Evolutionary conservation across 2,329 filamentous ascomycete genomes (phyloP).

Genomic region (Sphaerostilbella broomeana): DNA sequence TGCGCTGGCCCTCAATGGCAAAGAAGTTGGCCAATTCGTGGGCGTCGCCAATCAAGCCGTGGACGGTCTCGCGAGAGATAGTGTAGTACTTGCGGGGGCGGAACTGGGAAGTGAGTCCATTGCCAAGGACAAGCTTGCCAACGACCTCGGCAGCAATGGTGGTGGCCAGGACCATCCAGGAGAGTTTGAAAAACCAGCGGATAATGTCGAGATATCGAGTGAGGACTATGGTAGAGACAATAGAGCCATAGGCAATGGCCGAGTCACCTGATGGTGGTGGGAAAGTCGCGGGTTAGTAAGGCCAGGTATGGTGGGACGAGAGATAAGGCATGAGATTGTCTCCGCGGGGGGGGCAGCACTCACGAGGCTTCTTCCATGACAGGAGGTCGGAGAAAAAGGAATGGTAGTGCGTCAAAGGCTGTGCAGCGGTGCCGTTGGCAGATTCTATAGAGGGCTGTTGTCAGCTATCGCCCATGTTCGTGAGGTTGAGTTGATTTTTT

Average conservation of each 20-base stretch:
- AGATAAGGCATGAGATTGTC: not conserved
- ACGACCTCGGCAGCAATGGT: constrained; percentile 55
- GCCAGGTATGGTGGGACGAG: not conserved
- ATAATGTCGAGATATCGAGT: constrained; percentile 60
- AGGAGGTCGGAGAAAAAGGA: constrained; percentile 64
- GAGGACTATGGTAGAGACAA: constrained; percentile 54
- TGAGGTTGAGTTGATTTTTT: too few relatives aligned
- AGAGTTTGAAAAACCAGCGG: constrained; percentile 59
- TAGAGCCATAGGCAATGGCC: constrained; percentile 54
- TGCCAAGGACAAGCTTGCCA: constrained; percentile 55
- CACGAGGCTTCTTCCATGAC: constrained; percentile 63
- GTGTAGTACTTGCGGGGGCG: constrained; percentile 63
- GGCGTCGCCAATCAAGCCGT: constrained; percentile 54
- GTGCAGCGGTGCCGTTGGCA: constrained; percentile 45
- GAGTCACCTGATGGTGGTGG: constrained; percentile 47
- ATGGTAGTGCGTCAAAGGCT: constrained; percentile 62
- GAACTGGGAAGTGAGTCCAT: constrained; percentile 57
- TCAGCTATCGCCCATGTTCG: too few relatives aligned
- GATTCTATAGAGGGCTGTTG: constrained; percentile 51
- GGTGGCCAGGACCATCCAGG: constrained; percentile 54
- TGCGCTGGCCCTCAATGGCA: constrained; percentile 61
- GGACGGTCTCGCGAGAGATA: constrained; percentile 55
- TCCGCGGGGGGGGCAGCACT: constrained; percentile 23
- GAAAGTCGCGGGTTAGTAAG: not conserved
- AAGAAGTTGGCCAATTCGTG: constrained; percentile 68